Conservation (phyloP, 768 basidiomycete genomes). For the Tremella yokohamensis region DNA sequence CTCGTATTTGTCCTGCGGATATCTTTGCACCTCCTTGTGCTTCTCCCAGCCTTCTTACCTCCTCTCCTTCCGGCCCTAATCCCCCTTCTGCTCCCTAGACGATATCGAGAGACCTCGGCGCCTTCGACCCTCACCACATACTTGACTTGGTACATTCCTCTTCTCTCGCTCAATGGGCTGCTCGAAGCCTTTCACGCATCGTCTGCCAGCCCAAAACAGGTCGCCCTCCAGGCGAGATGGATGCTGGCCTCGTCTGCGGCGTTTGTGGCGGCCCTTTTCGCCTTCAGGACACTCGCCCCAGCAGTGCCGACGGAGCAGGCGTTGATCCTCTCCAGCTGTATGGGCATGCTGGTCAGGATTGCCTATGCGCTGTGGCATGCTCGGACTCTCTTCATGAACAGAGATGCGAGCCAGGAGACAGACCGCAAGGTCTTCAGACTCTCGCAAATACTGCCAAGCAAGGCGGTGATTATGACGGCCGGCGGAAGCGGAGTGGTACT, state of each 20-base stretch:
- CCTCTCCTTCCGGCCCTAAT: slow-evolving; percentile 69
- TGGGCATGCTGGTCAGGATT: slow-evolving; percentile 42
- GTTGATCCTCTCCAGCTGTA: slow-evolving; percentile 34
- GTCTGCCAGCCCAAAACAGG: slow-evolving; percentile 64
- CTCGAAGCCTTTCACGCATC: slow-evolving; percentile 87
- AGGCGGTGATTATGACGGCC: background rate
- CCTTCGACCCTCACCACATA: slow-evolving; percentile 72
- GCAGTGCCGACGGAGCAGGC: slow-evolving; percentile 19
- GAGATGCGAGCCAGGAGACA: background rate
- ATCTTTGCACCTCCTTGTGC: slow-evolving; percentile 64
- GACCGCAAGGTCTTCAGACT: background rate
- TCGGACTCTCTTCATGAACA: background rate
- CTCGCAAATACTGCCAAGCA: background rate
- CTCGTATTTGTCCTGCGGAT: slow-evolving; percentile 60
- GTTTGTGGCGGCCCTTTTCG: slow-evolving; percentile 61
- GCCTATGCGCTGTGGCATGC: slow-evolving; percentile 35
- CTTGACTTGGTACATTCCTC: slow-evolving; percentile 76
- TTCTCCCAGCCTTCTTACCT: slow-evolving; percentile 71
- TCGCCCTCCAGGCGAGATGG: slow-evolving; percentile 67
- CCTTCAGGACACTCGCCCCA: slow-evolving; percentile 52
- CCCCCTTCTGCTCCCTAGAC: slow-evolving; percentile 62
- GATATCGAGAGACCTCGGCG: slow-evolving; percentile 67
- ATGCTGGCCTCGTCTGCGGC: slow-evolving; percentile 72
- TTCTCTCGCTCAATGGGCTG: slow-evolving; percentile 83
- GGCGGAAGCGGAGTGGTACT: slow-evolving; percentile 1